Evolutionary conservation across 441 rosid species (phyloP), one percentile per base, ranked within the genome.

Genomic region (Brassica hybrid): DNA sequence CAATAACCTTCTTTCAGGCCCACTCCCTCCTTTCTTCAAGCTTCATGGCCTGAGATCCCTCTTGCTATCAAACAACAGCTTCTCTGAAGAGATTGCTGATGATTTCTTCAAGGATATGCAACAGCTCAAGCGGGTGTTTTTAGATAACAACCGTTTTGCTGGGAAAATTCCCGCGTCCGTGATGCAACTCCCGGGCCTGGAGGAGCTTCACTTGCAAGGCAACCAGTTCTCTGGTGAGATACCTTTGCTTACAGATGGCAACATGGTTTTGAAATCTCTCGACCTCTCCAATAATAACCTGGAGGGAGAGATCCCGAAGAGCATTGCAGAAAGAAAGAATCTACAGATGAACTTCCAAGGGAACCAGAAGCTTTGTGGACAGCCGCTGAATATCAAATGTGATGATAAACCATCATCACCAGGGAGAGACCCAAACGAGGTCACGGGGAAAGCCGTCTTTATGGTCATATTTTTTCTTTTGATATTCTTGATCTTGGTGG

Each of bases 341-440:
- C 83, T 88, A 67, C 58, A 67, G 1, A 80, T 78, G 64, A 38
- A 72, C 32, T 95, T 93, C 45, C 23, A 50, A 56, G 88, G 74
- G 23, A 95, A 95, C 61, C 67, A 17, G 0, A 76, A 64, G 7
- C 90, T 95, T 52, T 95, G 98, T 4, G 99, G 97, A 21, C 74
- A 80, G 62, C 74, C 34, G 67, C 14, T 30, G 48, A 7, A 1
- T 88, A 93, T 65, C 32, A 3, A 27, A 34, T 78, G 81, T 14
- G 64, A 67, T 21, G 72, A 66, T 5, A 43, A 27, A 18, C 38
- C 59, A 0, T 3, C 71, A 54, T 32, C 56, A 7, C 18, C 73
- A 2, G 18, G 25, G 2, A n/a, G 2, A 27, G 50, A 30, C 6
- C 18, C 48, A 0, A 56, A 14, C 14, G 56, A 59, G 21, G 56